phyloP scores from a whole-genome alignment of 2,329 filamentous ascomycete species.

The Fusarium bulbicola region DNA sequence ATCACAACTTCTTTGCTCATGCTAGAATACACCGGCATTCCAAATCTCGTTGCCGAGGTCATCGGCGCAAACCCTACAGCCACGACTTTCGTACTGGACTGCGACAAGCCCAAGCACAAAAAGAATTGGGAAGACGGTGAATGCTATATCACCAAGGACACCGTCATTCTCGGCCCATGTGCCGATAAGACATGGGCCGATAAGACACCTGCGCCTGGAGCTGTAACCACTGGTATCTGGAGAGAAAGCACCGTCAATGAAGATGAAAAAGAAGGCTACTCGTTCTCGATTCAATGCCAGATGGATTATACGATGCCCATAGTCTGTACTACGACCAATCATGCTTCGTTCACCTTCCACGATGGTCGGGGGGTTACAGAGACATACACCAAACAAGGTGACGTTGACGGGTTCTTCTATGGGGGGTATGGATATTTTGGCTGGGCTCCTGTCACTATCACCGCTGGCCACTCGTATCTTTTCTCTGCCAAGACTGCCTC shows the following conservation, averaged over 20 bases:
- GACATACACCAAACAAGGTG: background rate
- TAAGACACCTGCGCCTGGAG: background rate
- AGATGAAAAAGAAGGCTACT: background rate
- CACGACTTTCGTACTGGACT: background rate
- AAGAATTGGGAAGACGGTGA: background rate
- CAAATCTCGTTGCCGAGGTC: background rate
- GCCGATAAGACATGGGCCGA: constrained; percentile 4
- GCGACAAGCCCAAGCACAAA: background rate
- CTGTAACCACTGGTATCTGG: background rate
- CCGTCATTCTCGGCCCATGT: background rate
- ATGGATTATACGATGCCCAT: background rate
- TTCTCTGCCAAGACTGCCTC: background rate
- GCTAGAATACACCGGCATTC: background rate
- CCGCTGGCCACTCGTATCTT: background rate
- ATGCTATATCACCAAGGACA: background rate
- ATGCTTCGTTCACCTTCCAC: background rate
- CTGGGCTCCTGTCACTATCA: background rate
- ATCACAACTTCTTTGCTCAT: background rate
- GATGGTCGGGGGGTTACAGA: background rate
- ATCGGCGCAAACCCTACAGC: background rate
- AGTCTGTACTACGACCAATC: background rate
- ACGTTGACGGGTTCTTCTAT: background rate
- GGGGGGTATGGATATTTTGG: background rate
- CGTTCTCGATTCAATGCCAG: background rate
- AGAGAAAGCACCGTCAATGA: background rate